These are phyloP conservation scores for Hyphopichia burtonii DNA, from an alignment of 1,139 yeast genomes.

Conservation along the genomic window DNA sequence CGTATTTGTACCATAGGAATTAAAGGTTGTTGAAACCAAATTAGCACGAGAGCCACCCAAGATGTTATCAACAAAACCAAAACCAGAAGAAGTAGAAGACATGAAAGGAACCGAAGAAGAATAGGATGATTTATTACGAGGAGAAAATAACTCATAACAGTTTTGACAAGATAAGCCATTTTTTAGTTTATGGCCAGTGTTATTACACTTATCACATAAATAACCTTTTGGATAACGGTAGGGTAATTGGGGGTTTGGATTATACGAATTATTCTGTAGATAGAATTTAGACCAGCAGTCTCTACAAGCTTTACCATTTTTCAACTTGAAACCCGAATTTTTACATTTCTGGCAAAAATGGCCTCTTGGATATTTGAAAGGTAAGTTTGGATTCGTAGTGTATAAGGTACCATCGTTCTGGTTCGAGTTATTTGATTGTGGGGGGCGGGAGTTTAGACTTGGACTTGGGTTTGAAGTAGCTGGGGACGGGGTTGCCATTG, in stretches of 20 bases:
- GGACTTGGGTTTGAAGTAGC: neutral
- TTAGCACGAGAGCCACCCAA: slow-evolving; percentile 7
- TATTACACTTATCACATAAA: slow-evolving; percentile 68
- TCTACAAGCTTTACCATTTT: slow-evolving; percentile 29
- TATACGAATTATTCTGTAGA: slow-evolving; percentile 29
- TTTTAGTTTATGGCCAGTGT: slow-evolving; percentile 68
- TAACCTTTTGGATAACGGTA: slow-evolving; percentile 59
- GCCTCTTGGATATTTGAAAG: slow-evolving; percentile 51
- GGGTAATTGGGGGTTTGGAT: slow-evolving; percentile 39
- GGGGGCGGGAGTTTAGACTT: neutral
- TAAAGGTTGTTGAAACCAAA: neutral
- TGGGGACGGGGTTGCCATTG: neutral
- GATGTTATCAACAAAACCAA: slow-evolving; percentile 8
- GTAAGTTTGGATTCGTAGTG: slow-evolving; percentile 42
- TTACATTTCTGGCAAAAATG: slow-evolving; percentile 38
- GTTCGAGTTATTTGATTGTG: too few relatives aligned
- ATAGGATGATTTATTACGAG: slow-evolving; percentile 22
- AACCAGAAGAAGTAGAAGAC: slow-evolving; percentile 8
- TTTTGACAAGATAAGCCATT: slow-evolving; percentile 67
- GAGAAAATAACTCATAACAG: slow-evolving; percentile 70
- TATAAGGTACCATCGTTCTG: slow-evolving; percentile 15
- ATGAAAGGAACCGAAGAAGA: slow-evolving; percentile 2
- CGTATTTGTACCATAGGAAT: neutral
- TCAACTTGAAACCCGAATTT: slow-evolving; percentile 38
- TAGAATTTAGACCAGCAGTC: slow-evolving; percentile 38